Evolutionary conservation across 257 asterid species (phyloP).

Genomic region (Lantana camara): DNA sequence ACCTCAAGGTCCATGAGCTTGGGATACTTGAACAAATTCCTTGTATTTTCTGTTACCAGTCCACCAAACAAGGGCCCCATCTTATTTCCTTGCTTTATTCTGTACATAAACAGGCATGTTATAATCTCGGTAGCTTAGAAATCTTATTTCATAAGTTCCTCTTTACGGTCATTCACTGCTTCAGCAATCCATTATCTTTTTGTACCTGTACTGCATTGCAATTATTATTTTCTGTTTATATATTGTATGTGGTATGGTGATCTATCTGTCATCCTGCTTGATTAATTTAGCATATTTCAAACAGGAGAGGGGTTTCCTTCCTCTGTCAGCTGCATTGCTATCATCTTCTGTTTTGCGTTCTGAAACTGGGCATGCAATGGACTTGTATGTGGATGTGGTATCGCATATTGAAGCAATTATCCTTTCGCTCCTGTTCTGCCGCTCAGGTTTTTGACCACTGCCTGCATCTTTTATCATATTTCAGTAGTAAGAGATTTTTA

Average conservation of each 20-base stretch:
- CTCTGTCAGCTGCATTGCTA: conserved; percentile 90
- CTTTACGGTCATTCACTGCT: conserved; percentile 12
- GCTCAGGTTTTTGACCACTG: conserved; percentile 59
- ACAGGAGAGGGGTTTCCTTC: conserved; percentile 98
- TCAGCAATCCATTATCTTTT: conserved; percentile 5
- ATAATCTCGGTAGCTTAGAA: neutral
- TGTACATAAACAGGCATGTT: neutral
- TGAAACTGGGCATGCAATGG: conserved; percentile 59
- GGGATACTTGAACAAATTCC: neutral
- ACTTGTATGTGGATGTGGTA: conserved; percentile 63
- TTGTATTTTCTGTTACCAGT: conserved; percentile 2
- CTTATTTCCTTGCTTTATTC: neutral
- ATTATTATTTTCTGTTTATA: neutral
- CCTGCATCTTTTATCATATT: conserved; percentile 5
- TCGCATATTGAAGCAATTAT: conserved; percentile 72
- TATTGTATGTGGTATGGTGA: conserved; percentile 17
- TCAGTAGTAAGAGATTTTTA: conserved; percentile 22
- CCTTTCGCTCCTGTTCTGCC: conserved; percentile 74
- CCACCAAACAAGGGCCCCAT: neutral
- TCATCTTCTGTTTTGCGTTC: conserved; percentile 73
- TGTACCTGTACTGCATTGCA: neutral
- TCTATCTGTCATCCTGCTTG: conserved; percentile 21
- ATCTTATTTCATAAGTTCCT: conserved; percentile 8
- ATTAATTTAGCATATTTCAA: conserved; percentile 33
- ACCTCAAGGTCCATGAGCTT: conserved; percentile 2